A percentile compares a stretch with the other conserved stretches of the same genome.
phyloP scores from a whole-genome alignment of 2,329 filamentous ascomycete species.

The Xylaria sp. region DNA sequence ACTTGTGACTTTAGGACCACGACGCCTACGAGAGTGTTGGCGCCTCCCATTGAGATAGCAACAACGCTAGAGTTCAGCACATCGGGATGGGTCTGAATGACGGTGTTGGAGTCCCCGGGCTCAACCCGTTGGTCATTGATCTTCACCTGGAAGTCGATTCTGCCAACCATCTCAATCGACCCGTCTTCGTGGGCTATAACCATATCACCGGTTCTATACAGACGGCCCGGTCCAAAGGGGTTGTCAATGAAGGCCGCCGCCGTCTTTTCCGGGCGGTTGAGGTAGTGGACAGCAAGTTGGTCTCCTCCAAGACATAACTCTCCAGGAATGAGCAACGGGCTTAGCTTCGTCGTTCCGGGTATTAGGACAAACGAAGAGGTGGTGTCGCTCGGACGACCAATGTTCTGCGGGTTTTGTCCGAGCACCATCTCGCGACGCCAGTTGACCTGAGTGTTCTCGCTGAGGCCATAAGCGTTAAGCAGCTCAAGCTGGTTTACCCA shows the following conservation, averaged over 20 bases:
- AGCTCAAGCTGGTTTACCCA: slow-evolving; percentile 11
- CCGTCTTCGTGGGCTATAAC: not conserved
- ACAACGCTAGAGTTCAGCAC: slow-evolving; percentile 5
- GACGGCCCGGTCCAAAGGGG: slow-evolving; percentile 2
- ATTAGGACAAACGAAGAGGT: slow-evolving; percentile 8
- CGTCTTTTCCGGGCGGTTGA: slow-evolving; percentile 10
- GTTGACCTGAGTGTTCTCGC: slow-evolving; percentile 15
- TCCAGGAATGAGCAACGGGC: slow-evolving; percentile 7
- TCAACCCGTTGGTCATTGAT: slow-evolving; percentile 2
- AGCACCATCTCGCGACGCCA: slow-evolving; percentile 6
- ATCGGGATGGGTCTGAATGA: not conserved
- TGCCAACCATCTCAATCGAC: not conserved
- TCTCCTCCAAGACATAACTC: slow-evolving; percentile 14
- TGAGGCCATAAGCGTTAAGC: slow-evolving; percentile 11
- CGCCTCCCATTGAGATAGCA: slow-evolving; percentile 1
- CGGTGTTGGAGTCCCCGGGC: not conserved
- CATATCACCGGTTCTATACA: not conserved
- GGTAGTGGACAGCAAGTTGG: slow-evolving; percentile 9
- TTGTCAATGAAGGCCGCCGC: slow-evolving; percentile 7
- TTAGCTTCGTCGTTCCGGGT: slow-evolving; percentile 5
- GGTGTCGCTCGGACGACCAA: slow-evolving; percentile 9
- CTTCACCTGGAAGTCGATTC: slow-evolving; percentile 1
- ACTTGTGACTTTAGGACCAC: slow-evolving; percentile 1
- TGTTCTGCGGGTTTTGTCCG: slow-evolving; percentile 8
- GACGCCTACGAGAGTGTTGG: slow-evolving; percentile 5